phyloP scores from a whole-genome alignment of 768 basidiomycete species.

The Candolleomyces efflorescens region DNA sequence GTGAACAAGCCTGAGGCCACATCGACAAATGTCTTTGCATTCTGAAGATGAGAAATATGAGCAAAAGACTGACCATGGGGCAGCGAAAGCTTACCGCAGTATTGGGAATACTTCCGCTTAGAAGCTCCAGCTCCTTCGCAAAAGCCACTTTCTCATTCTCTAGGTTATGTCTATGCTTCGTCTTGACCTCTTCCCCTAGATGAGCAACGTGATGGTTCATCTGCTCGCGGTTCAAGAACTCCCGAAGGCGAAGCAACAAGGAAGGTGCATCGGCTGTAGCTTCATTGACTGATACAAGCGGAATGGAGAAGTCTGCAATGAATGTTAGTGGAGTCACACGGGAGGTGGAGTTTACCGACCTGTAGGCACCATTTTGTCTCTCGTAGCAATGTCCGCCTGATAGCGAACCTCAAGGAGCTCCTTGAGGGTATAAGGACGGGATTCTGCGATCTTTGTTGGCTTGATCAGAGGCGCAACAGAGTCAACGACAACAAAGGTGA shows the following conservation, averaged over 20 bases:
- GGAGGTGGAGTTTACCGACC: no score
- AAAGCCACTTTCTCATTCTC: neutral
- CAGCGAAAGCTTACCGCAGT: neutral
- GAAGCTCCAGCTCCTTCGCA: neutral
- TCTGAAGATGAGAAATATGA: neutral
- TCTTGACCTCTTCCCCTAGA: neutral
- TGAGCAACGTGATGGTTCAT: neutral
- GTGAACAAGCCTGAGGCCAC: neutral
- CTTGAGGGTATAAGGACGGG: neutral
- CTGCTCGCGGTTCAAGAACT: constrained; percentile 1
- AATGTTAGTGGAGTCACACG: no score
- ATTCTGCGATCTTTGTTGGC: neutral
- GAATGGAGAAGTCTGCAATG: no score
- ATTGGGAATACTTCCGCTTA: neutral
- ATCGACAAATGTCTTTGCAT: constrained; percentile 1
- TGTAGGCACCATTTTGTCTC: no score
- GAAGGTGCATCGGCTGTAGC: neutral
- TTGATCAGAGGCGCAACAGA: neutral
- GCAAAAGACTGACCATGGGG: neutral
- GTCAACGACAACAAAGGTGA: constrained; percentile 6
- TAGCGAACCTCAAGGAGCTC: neutral
- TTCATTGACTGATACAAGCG: neutral
- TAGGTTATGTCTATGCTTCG: neutral
- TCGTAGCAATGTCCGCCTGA: no score
- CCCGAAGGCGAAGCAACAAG: neutral